Percentiles rank a stretch among this genome's conserved stretches.
Evolutionary conservation across 2,329 filamentous ascomycete species (phyloP).

Genomic region (Cytospora leucostoma): DNA sequence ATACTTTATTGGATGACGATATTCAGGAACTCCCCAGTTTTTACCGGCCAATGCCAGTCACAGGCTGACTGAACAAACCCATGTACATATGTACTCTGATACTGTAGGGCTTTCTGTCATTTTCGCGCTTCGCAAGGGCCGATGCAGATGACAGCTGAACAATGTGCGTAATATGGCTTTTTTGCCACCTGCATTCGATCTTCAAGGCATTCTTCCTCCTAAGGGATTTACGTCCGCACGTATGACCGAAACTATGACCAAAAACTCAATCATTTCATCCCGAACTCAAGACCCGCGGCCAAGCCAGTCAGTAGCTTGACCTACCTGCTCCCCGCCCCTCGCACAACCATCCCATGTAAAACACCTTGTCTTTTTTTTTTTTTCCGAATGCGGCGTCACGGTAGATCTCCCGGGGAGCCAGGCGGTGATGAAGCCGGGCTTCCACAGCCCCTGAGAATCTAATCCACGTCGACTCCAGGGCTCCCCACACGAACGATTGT

Average conservation of each 20-base stretch:
- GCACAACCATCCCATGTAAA: background rate
- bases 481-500: conserved; percentile 14
- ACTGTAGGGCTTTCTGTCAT: too few relatives aligned
- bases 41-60: too few relatives aligned
- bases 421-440: background rate
- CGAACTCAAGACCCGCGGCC: background rate
- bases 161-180: too few relatives aligned
- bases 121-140: too few relatives aligned
- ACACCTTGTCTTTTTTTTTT: background rate
- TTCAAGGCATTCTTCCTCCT: too few relatives aligned
- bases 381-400: background rate
- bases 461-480: background rate
- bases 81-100: too few relatives aligned
- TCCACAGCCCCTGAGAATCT: conserved; percentile 13
- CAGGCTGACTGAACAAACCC: too few relatives aligned
- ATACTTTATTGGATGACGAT: too few relatives aligned
- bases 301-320: background rate
- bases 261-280: background rate
- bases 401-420: background rate
- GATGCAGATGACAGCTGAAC: too few relatives aligned
- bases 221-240: too few relatives aligned
- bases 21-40: too few relatives aligned
- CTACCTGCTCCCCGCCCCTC: background rate
- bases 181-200: too few relatives aligned
- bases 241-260: background rate